Percentiles rank a stretch among this genome's conserved stretches.
These are phyloP conservation scores for Ambrosia artemisiifolia DNA, from an alignment of 129 eudicot species.

Conservation along the genomic window DNA sequence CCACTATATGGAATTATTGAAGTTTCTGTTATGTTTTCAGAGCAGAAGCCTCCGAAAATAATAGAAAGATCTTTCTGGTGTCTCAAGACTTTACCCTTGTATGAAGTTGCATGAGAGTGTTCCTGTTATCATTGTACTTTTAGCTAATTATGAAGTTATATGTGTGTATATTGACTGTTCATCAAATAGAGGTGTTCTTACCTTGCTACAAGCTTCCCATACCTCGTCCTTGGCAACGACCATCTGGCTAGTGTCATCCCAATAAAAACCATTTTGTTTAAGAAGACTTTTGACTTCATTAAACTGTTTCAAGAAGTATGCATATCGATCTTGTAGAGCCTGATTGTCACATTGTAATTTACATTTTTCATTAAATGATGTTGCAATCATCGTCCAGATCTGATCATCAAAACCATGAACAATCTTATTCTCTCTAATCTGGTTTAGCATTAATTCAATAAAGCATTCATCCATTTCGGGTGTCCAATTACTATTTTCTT, in stretches of 20 bases:
- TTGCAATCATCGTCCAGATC: slow-evolving; percentile 34
- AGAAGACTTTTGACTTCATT: slow-evolving; percentile 38
- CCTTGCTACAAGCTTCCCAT: slow-evolving; percentile 54
- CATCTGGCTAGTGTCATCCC: slow-evolving; percentile 40
- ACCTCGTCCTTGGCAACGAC: slow-evolving; percentile 36
- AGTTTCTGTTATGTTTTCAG: slow-evolving; percentile 11
- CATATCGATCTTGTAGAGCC: slow-evolving; percentile 29
- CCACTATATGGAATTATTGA: slow-evolving; percentile 1
- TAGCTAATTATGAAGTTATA: not conserved
- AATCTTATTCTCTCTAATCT: slow-evolving; percentile 24
- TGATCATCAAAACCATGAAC: slow-evolving; percentile 28
- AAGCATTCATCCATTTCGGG: slow-evolving; percentile 32
- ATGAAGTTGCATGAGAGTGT: slow-evolving; percentile 35
- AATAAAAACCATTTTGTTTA: slow-evolving; percentile 37
- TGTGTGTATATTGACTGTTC: not conserved
- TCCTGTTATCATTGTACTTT: slow-evolving; percentile 29
- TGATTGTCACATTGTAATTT: slow-evolving; percentile 24
- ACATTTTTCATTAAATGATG: slow-evolving; percentile 37
- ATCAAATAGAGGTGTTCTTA: slow-evolving; percentile 3
- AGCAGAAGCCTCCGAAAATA: slow-evolving; percentile 29
- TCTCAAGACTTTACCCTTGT: slow-evolving; percentile 33
- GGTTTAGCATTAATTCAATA: slow-evolving; percentile 34
- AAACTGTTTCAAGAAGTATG: slow-evolving; percentile 41
- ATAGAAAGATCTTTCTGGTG: slow-evolving; percentile 27
- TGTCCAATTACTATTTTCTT: slow-evolving; percentile 30